Evolutionary conservation across 177 flowering plant genomes (phyloP).

Genomic region (Vitis hybrid): DNA sequence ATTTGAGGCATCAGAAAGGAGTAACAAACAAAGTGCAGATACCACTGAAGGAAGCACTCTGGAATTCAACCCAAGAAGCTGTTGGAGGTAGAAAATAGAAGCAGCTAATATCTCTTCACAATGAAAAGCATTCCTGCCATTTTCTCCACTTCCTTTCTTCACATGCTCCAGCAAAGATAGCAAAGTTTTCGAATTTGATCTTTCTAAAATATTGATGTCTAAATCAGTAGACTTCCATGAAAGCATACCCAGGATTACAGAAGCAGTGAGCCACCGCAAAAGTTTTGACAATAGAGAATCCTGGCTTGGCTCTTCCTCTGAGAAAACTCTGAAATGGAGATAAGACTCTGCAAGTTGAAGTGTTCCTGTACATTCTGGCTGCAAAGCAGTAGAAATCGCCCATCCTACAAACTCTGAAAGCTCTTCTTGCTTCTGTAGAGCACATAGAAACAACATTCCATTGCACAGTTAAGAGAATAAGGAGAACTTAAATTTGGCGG

Average conservation of each 20-base stretch:
- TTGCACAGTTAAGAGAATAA: too few species aligned
- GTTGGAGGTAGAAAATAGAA: conserved; percentile 60
- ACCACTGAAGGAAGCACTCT: conserved; percentile 60
- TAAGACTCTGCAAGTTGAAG: conserved; percentile 16
- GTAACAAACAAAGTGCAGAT: conserved; percentile 68
- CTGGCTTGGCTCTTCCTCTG: conserved; percentile 34
- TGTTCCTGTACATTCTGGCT: conserved; percentile 21
- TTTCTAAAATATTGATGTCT: conserved; percentile 12
- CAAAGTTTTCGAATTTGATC: conserved; percentile 26
- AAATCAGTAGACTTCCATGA: conserved; percentile 21
- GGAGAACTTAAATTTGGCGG: too few species aligned
- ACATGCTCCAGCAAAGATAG: conserved; percentile 43
- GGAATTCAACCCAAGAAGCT: conserved; percentile 46
- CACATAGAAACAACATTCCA: not conserved
- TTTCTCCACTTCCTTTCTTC: conserved; percentile 13
- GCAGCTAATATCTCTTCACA: conserved; percentile 48
- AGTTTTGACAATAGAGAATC: conserved; percentile 58
- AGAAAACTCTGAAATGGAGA: not conserved
- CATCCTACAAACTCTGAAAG: conserved; percentile 51
- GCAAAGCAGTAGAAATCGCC: conserved; percentile 58
- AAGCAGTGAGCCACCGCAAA: conserved; percentile 83
- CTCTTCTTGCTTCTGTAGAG: conserved; percentile 48
- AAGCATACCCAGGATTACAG: conserved; percentile 56
- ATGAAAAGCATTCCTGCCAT: conserved; percentile 15
- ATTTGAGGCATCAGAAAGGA: conserved; percentile 26